A percentile compares a stretch with the other conserved stretches of the same genome.
phyloP scores from a whole-genome alignment of 257 asterid species.

The Solanum peruvianum region DNA sequence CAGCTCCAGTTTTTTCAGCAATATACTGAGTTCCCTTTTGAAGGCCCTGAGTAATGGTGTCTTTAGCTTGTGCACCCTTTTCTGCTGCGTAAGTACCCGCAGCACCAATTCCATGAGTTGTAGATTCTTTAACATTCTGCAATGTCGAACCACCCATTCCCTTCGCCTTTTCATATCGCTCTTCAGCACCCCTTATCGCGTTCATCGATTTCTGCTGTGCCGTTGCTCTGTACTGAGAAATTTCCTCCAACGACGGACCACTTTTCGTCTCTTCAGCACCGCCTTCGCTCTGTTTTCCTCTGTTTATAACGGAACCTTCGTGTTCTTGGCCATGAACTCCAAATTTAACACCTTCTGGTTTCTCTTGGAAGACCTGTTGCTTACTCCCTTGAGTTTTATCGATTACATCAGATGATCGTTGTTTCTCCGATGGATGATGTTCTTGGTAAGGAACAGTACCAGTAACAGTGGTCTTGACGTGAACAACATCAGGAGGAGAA shows the following conservation, averaged over 20 bases:
- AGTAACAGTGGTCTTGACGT: background rate
- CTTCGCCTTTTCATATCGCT: slow-evolving; percentile 23
- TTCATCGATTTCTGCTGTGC: slow-evolving; percentile 62
- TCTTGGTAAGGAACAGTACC: background rate
- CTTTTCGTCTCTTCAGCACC: background rate
- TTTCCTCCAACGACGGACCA: slow-evolving; percentile 39
- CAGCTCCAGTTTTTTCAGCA: slow-evolving; percentile 7
- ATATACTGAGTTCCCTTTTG: background rate
- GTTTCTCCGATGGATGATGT: background rate
- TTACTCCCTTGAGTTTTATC: background rate
- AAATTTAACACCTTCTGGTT: slow-evolving; percentile 9
- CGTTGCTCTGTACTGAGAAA: slow-evolving; percentile 23
- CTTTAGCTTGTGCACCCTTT: slow-evolving; percentile 13
- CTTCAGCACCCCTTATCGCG: slow-evolving; percentile 38
- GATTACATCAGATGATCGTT: background rate
- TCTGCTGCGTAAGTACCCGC: background rate
- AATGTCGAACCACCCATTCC: background rate
- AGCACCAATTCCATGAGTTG: background rate
- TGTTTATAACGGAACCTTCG: background rate
- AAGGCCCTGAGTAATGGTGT: background rate
- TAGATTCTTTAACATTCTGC: slow-evolving; percentile 7
- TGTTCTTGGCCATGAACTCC: background rate
- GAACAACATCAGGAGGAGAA: background rate
- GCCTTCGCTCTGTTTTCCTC: background rate
- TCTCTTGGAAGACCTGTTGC: background rate